Base-by-base conservation (phyloP, 169 alveolate genomes). In the Pseudocohnilembus persalinus region DNA sequence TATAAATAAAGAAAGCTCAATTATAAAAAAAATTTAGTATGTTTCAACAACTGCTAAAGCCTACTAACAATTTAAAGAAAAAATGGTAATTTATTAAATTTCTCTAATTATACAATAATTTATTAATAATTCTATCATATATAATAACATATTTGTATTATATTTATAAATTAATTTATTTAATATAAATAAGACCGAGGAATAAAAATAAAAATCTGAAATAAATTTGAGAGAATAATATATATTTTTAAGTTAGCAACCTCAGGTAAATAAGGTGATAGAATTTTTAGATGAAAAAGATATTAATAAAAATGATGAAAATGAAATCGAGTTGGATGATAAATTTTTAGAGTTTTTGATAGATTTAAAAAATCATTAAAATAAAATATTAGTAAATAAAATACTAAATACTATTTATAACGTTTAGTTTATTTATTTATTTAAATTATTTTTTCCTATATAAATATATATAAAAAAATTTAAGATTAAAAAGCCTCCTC, bases 401-500 rank as follows among this genome's bases (percentile, higher is more conserved):
- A 73, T 74, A 31, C 73, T 26, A 82, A 82, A 33, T 73, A 27
- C 29, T 28, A 35, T 20, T 65, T 35, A 82, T 29, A 73, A 15
- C n/a, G n/a, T n/a, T n/a, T n/a, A n/a, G n/a, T n/a, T n/a, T 34
- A 33, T 26, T 76, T 73, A 74, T 82, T 82, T 33, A n/a, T 24
- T 16, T 29, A 28, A 20, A 73, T 73, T 73, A 20, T 73, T n/a
- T 26, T 31, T 0, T 49, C 29, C 11, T 29, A 63, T 31, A 73
- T 65, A 74, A 72, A 73, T 29, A 88, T 25, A 74, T 72, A 11
- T 79, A 82, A 65, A 76, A 85, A 49, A 85, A 89, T 64, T 82
- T 77, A 31, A 74, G 73, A 81, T n/a, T n/a, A n/a, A n/a, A n/a
- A n/a, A n/a, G n/a, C n/a, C n/a, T n/a, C n/a, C n/a, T n/a, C n/a